Evolutionary conservation across 2,329 filamentous ascomycete species (phyloP).

Genomic region (Anthostomella pinea): DNA sequence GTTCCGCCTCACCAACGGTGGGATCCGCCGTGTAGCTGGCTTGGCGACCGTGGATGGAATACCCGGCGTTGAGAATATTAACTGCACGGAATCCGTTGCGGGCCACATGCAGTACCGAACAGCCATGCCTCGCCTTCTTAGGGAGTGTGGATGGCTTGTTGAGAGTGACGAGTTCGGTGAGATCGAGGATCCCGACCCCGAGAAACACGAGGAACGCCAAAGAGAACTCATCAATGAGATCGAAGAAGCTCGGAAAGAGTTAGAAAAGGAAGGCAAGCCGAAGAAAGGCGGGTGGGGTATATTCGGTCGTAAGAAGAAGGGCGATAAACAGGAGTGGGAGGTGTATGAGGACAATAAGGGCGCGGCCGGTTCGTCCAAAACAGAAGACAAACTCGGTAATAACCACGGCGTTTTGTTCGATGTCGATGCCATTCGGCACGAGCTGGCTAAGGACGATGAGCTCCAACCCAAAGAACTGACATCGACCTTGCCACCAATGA

Average conservation of each 20-base stretch:
- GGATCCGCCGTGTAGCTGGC: slow-evolving; percentile 84
- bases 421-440: slow-evolving; percentile 86
- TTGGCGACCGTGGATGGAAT: slow-evolving; percentile 72
- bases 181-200: slow-evolving; percentile 95
- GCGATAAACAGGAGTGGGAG: slow-evolving; percentile 87
- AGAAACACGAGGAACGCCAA: slow-evolving; percentile 84
- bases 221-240: slow-evolving; percentile 95
- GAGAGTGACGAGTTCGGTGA: slow-evolving; percentile 93
- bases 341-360: slow-evolving; percentile 74
- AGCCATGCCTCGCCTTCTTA: slow-evolving; percentile 83
- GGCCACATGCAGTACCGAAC: slow-evolving; percentile 97
- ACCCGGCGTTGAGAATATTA: slow-evolving; percentile 82
- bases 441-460: slow-evolving; percentile 67
- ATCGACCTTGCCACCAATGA: slow-evolving; percentile 87
- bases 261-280: slow-evolving; percentile 76
- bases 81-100: slow-evolving; percentile 79
- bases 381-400: slow-evolving; percentile 48
- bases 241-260: slow-evolving; percentile 83
- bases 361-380: slow-evolving; percentile 22
- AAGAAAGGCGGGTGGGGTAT: slow-evolving; percentile 56
- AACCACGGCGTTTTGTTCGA: slow-evolving; percentile 80
- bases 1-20: slow-evolving; percentile 90
- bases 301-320: slow-evolving; percentile 79
- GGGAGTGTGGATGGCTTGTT: slow-evolving; percentile 86
- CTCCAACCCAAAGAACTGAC: slow-evolving; percentile 75